phyloP scores from a whole-genome alignment of 1,139 yeast species.

The Hyphopichia fennica region DNA sequence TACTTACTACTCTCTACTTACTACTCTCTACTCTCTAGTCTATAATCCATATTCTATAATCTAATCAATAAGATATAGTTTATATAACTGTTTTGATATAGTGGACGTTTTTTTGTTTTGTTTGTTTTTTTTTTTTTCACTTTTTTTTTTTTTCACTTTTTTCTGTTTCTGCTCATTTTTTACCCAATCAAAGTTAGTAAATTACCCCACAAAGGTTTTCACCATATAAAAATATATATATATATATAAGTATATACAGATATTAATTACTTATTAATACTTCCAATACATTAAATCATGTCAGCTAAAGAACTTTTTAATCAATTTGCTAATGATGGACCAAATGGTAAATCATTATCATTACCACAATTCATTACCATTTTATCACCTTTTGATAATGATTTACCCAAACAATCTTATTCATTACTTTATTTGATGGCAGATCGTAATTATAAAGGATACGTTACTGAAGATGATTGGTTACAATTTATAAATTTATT shows the following conservation, averaged over 20 bases:
- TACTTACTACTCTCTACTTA: too few relatives aligned
- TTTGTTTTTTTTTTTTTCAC: too few relatives aligned
- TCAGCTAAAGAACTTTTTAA: conserved; percentile 39
- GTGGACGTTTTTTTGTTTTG: too few relatives aligned
- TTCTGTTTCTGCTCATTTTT: too few relatives aligned
- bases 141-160: too few relatives aligned
- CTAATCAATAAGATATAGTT: too few relatives aligned
- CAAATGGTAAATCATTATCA: conserved; percentile 25
- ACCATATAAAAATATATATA: too few relatives aligned
- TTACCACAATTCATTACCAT: conserved; percentile 41
- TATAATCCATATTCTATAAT: too few relatives aligned
- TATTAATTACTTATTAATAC: not conserved
- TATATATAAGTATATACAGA: not conserved
- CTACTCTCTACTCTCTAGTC: too few relatives aligned
- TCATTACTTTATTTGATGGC: conserved; percentile 62
- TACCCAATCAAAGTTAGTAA: too few relatives aligned
- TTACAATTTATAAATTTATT: conserved; percentile 54
- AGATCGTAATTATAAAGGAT: conserved; percentile 64
- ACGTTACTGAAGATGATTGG: conserved; percentile 60
- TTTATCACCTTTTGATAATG: conserved; percentile 44
- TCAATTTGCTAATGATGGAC: conserved; percentile 33
- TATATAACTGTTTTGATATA: too few relatives aligned
- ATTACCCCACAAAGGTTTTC: too few relatives aligned
- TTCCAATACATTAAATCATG: not conserved
- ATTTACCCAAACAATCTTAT: conserved; percentile 40